Conservation (phyloP, 371 early-diverging fungal species). For the Mortierella sp. region DNA sequence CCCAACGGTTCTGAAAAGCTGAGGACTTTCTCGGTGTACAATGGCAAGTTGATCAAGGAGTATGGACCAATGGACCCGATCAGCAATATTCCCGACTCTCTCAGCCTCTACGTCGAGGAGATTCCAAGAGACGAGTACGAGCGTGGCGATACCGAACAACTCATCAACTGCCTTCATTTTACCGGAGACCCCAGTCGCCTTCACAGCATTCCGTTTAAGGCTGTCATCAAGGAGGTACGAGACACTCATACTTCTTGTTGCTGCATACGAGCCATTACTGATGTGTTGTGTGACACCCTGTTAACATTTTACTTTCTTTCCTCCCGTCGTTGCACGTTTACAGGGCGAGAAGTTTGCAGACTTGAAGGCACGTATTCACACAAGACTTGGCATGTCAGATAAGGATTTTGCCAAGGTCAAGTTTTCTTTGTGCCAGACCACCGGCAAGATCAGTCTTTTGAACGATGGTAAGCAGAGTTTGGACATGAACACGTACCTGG, state of each 20-base stretch:
- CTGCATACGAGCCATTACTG: too few relatives aligned
- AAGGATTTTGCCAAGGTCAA: conserved; percentile 91
- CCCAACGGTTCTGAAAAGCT: conserved; percentile 49
- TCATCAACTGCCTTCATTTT: conserved; percentile 84
- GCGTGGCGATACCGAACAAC: conserved; percentile 60
- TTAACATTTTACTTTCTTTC: background rate
- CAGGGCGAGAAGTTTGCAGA: conserved; percentile 78
- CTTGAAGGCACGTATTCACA: conserved; percentile 80
- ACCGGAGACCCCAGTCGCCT: conserved; percentile 71
- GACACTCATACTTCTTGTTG: background rate
- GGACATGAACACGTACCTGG: too few relatives aligned
- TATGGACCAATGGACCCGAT: conserved; percentile 60
- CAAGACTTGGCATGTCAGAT: conserved; percentile 82
- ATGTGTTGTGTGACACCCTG: background rate
- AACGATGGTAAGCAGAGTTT: conserved; percentile 32
- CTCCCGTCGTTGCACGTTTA: background rate
- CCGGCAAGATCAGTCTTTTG: conserved; percentile 28
- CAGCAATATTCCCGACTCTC: conserved; percentile 41
- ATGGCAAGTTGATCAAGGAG: conserved; percentile 60
- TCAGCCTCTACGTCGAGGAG: conserved; percentile 65
- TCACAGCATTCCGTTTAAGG: conserved; percentile 89
- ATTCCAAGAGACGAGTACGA: conserved; percentile 73
- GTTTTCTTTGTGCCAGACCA: conserved; percentile 58
- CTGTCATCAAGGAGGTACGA: conserved; percentile 72
- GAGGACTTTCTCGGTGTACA: conserved; percentile 62